These are phyloP conservation scores for Ambrosiella cleistominuta DNA, from an alignment of 2,329 filamentous ascomycete species.

Conservation along the genomic window DNA sequence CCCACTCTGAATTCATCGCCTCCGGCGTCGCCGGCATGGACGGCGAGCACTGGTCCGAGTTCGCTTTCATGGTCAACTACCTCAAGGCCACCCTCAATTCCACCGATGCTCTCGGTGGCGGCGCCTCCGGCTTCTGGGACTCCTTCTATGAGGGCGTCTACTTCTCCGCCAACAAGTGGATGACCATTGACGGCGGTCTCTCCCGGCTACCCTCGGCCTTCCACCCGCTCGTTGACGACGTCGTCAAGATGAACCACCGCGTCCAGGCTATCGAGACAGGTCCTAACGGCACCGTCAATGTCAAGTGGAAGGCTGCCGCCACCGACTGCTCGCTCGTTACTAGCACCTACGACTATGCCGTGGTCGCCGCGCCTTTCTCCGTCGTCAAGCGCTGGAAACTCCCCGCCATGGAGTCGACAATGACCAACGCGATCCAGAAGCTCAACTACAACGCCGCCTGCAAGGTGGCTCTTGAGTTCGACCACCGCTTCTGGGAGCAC, in stretches of 20 bases:
- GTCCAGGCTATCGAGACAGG: slow-evolving; percentile 38
- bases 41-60: slow-evolving; percentile 44
- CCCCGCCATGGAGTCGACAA: slow-evolving; percentile 26
- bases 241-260: slow-evolving; percentile 36
- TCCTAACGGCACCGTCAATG: slow-evolving; percentile 34
- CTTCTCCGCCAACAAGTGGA: slow-evolving; percentile 15
- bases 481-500: slow-evolving; percentile 43
- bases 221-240: slow-evolving; percentile 38
- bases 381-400: slow-evolving; percentile 46
- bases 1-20: slow-evolving; percentile 23
- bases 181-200: slow-evolving; percentile 34
- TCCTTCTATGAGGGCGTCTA: slow-evolving; percentile 16
- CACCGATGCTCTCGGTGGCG: slow-evolving; percentile 20
- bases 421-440: slow-evolving; percentile 30
- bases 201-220: slow-evolving; percentile 44
- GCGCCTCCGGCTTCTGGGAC: slow-evolving; percentile 15
- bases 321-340: slow-evolving; percentile 24
- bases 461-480: slow-evolving; percentile 50
- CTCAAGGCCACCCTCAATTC: slow-evolving; percentile 34
- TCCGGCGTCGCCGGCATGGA: slow-evolving; percentile 23
- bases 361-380: slow-evolving; percentile 48
- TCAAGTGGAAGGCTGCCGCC: slow-evolving; percentile 36
- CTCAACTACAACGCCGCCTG: slow-evolving; percentile 29
- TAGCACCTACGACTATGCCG: slow-evolving; percentile 44
- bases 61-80: slow-evolving; percentile 40